Evolutionary conservation across 192 early-diverging fungal genomes (phyloP), one percentile per base, ranked within the genome.

Genomic region (Thamnidium elegans): DNA sequence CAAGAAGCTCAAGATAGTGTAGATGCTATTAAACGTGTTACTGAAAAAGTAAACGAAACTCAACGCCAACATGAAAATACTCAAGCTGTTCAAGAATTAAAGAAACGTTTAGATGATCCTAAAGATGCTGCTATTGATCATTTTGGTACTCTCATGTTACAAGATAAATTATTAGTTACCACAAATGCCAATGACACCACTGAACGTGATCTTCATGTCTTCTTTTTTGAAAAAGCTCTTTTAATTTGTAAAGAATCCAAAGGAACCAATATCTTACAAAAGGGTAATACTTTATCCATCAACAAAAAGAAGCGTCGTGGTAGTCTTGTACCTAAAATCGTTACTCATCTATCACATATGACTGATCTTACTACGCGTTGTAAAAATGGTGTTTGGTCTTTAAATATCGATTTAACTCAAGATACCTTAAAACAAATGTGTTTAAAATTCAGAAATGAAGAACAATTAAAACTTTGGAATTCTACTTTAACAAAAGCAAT

Each of bases 201-300:
- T 39, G 90, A 93, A 58, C 81, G 86, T 58, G 89, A 92, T 59
- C 85, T 93, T 42, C 77, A 87, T 26, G 87, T 96, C 2, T 99
- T 90, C 74, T 78, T 99, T 54, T 99, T 99, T 80, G 93, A 97
- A 65, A 85, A 84, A 62, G 91, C 94, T 36, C 76, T 99, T 3
- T 81, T 99, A 32, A 94, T 91, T 72, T 96, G 93, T 82, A 95
- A 96, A 67, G 94, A 96, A 69, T 83, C 84, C 61, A 81, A 81
- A 39, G 79, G 81, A 26, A 50, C 48, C 7, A 54, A 55, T 3
- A 47, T 62, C 1, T 44, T 64, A 7, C 55, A 67, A 39, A 81
- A 81, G 48, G 53, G 60, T 1, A 73, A 64, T 30, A 64, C 71
- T 3, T 72, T 80, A 13, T 58, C 72, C n/a, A 70, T 81, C 23